These are phyloP conservation scores for Paratinospora sagittata DNA, from an alignment of 164 flowering plant genomes.

Conservation along the genomic window DNA sequence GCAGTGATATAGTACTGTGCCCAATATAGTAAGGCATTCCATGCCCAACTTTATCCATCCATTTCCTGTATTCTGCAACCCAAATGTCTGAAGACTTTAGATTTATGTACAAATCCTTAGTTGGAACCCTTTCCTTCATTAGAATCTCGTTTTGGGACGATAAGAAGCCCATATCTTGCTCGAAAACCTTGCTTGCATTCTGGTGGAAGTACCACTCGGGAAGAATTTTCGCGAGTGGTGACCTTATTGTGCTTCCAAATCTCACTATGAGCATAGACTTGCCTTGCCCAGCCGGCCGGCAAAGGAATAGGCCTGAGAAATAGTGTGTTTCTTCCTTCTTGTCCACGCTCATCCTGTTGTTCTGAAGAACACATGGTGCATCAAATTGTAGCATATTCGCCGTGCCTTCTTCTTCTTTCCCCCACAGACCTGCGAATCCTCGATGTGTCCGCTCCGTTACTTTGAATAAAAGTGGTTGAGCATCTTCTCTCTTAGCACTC, in stretches of 20 bases:
- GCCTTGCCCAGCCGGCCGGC: slow-evolving; percentile 93
- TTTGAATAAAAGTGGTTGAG: slow-evolving; percentile 62
- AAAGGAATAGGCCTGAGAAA: slow-evolving; percentile 77
- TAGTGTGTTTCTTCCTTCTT: slow-evolving; percentile 58
- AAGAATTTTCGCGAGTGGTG: slow-evolving; percentile 37
- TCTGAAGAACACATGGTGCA: slow-evolving; percentile 92
- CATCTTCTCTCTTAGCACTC: slow-evolving; percentile 88
- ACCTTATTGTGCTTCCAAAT: slow-evolving; percentile 59
- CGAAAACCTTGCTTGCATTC: slow-evolving; percentile 88
- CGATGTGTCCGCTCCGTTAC: slow-evolving; percentile 66
- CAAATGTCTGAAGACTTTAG: slow-evolving; percentile 80
- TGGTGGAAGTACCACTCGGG: slow-evolving; percentile 93
- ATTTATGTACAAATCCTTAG: slow-evolving; percentile 66
- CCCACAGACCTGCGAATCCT: slow-evolving; percentile 95
- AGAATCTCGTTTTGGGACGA: slow-evolving; percentile 90
- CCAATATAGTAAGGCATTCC: slow-evolving; percentile 98
- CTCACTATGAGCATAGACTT: slow-evolving; percentile 94
- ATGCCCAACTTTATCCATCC: slow-evolving; percentile 98
- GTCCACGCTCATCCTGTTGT: slow-evolving; percentile 58
- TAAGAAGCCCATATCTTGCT: slow-evolving; percentile 98
- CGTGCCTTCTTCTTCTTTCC: slow-evolving; percentile 37
- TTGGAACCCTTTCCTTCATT: slow-evolving; percentile 75
- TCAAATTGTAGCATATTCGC: slow-evolving; percentile 62
- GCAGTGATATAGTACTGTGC: slow-evolving; percentile 67
- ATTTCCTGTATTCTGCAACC: slow-evolving; percentile 88